Conservation (phyloP, 108 stramenopile genomes). For the Aurantiochytrium sp. region DNA sequence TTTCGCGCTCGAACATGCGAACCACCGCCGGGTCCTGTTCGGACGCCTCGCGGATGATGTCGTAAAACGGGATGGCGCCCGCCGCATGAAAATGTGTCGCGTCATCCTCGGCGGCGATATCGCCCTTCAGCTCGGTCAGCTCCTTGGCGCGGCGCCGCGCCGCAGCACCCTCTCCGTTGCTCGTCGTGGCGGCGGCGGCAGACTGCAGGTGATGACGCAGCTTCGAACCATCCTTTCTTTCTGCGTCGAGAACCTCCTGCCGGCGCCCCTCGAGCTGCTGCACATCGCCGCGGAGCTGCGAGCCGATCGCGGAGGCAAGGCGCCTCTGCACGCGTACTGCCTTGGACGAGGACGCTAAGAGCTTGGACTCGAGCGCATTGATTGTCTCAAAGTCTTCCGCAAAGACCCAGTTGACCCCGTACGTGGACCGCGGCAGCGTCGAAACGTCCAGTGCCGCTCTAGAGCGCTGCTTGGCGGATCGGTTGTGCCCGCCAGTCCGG, state of each 20-base stretch:
- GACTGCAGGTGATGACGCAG: too few relatives aligned
- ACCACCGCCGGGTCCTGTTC: background rate
- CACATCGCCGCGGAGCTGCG: background rate
- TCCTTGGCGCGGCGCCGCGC: too few relatives aligned
- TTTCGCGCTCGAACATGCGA: background rate
- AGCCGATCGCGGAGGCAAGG: background rate
- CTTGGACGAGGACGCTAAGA: background rate
- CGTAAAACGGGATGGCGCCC: background rate
- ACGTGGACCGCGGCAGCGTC: background rate
- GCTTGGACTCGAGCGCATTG: background rate
- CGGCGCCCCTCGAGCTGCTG: background rate
- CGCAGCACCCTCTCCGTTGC: too few relatives aligned
- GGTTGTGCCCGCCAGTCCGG: background rate
- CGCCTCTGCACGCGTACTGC: background rate
- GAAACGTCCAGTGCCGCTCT: conserved; percentile 3
- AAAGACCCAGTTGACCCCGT: conserved; percentile 13
- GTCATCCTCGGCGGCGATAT: too few relatives aligned
- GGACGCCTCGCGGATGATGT: background rate
- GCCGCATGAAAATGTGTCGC: too few relatives aligned
- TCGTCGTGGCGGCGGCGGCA: too few relatives aligned
- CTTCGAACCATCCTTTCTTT: too few relatives aligned
- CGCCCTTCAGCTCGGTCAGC: too few relatives aligned
- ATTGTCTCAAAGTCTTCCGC: background rate
- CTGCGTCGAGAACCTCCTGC: too few relatives aligned
- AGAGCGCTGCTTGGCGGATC: background rate